Base-by-base conservation (phyloP, 2,329 filamentous ascomycete genomes). In the Penicillium sp. region DNA sequence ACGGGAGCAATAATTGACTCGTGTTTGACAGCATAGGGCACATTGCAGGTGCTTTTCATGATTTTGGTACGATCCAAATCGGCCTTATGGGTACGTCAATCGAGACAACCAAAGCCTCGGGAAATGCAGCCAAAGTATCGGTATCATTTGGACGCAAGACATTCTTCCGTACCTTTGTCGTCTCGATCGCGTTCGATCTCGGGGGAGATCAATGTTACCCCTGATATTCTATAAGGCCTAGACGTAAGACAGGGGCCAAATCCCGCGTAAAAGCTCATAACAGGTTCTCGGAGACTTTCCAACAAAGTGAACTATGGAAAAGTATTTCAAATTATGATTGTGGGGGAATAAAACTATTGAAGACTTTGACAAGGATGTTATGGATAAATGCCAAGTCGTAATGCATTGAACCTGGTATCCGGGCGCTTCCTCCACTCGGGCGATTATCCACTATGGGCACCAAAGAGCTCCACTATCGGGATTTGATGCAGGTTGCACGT, bases 1-100 rank as follows among this genome's bases (percentile, higher is more conserved):
- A 15, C 54, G 57, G 2, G 59, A 59, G 52, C 51, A 63, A 48
- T 61, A 54, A 26, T 29, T 23, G 2, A 31, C 50, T 23, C 44
- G 35, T 14, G 18, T 1, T 6, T 60, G 12, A 60, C 22, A 45
- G 26, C 4, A 49, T 20, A 22, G 22, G 15, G 46, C 27, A 15
- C 5, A n/a, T 26, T 14, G 31, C 23, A 18, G 20, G n/a, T 18
- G 40, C 46, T 37, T 49, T 27, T 40, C 3, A 18, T 11, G 31
- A 27, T 27, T 26, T 35, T 18, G 31, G 31, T 33, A 49, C 46
- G 14, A 49, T 25, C 6, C 15, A 20, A 22, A 47, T 47, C 4
- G 44, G 29, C 29, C 20, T 33, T 8, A 26, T 31, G 14, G 18
- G 27, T 37, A 18, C n/a, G 9, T 4, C 45, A 22, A 48, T 33